These are phyloP conservation scores for Aspergillus wentii DNA, from an alignment of 495 filamentous ascomycete species.

Conservation along the genomic window DNA sequence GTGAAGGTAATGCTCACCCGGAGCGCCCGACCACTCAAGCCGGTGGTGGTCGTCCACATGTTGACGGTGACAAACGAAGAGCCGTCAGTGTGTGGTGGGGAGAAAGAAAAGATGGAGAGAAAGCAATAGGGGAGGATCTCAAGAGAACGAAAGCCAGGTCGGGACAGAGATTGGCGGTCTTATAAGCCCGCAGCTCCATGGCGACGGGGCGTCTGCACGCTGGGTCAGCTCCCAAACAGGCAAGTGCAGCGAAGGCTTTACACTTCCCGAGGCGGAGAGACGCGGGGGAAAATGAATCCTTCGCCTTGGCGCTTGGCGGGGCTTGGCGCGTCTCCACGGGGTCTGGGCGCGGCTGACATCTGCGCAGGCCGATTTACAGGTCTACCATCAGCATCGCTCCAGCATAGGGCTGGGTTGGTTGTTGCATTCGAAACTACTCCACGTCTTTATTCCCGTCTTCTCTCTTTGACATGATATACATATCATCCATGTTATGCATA, in stretches of 20 bases:
- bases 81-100: conserved; percentile 5
- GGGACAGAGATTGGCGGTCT: conserved; percentile 2
- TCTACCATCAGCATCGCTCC: background rate
- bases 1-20: conserved; percentile 19
- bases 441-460: background rate
- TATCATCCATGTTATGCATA: conserved; percentile 3
- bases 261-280: conserved; percentile 8
- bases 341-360: background rate
- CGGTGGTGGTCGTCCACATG: conserved; percentile 20
- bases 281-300: conserved; percentile 2
- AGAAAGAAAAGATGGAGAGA: conserved; percentile 2
- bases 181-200: conserved; percentile 11
- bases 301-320: conserved; percentile 13
- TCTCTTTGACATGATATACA: background rate
- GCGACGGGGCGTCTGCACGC: background rate
- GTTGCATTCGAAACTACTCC: background rate
- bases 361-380: background rate
- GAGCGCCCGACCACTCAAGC: conserved; percentile 14
- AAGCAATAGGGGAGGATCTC: conserved; percentile 2
- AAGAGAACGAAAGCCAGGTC: background rate
- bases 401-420: background rate
- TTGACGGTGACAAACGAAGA: conserved; percentile 12
- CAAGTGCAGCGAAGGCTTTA: conserved; percentile 11
- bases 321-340: background rate
- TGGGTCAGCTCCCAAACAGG: conserved; percentile 6